phyloP scores from a whole-genome alignment of 2,329 filamentous ascomycete genomes.

The Penicillium sp. region DNA sequence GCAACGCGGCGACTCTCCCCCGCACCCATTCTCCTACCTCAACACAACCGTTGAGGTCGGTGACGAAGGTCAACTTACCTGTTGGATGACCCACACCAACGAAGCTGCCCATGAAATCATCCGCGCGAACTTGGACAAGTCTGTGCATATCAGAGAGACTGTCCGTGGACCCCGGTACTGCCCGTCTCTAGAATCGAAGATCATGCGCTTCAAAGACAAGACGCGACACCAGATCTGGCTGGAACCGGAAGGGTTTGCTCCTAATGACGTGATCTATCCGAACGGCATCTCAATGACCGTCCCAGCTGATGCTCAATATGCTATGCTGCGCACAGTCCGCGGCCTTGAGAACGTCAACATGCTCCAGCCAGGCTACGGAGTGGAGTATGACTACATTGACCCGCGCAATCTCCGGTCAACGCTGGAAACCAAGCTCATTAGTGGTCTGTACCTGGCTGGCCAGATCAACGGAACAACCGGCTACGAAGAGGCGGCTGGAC shows the following conservation, averaged over 20 bases:
- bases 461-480: slow-evolving; percentile 98
- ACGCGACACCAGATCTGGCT: slow-evolving; percentile 88
- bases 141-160: slow-evolving; percentile 91
- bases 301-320: slow-evolving; percentile 79
- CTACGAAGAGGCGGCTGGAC: slow-evolving; percentile 94
- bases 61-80: slow-evolving; percentile 72
- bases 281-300: slow-evolving; percentile 98
- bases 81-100: slow-evolving; percentile 86
- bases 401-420: slow-evolving; percentile 83
- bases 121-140: slow-evolving; percentile 86
- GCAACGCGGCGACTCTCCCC: slow-evolving; percentile 80
- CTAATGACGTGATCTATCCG: slow-evolving; percentile 82
- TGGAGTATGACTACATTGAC: slow-evolving; percentile 98
- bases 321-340: slow-evolving; percentile 78
- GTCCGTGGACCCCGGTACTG: slow-evolving; percentile 94
- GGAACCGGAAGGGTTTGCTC: slow-evolving; percentile 88
- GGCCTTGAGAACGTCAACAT: slow-evolving; percentile 86
- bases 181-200: slow-evolving; percentile 89
- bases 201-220: slow-evolving; percentile 82
- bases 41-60: slow-evolving; percentile 71
- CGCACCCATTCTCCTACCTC: slow-evolving; percentile 86
- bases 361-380: slow-evolving; percentile 93
- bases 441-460: slow-evolving; percentile 84
- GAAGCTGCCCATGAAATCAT: slow-evolving; percentile 77
- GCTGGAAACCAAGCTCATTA: slow-evolving; percentile 88